phyloP scores from a whole-genome alignment of 768 basidiomycete species.

The Amanita pseudoporphyria region DNA sequence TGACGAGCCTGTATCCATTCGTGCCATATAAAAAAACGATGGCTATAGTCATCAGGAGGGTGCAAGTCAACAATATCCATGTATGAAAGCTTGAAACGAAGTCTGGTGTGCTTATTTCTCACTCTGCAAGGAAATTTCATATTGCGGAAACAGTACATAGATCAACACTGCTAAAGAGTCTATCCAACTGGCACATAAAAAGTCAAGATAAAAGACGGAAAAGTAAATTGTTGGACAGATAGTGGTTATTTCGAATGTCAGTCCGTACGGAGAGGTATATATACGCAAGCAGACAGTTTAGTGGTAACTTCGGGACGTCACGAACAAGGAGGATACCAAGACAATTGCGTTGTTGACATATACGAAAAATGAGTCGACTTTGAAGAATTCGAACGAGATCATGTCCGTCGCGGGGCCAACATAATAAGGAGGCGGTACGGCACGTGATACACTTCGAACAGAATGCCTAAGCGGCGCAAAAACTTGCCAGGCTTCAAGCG shows the following conservation, averaged over 20 bases:
- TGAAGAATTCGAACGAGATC: slow-evolving; percentile 41
- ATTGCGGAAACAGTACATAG: not conserved
- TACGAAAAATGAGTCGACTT: slow-evolving; percentile 11
- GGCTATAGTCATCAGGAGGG: slow-evolving; percentile 73
- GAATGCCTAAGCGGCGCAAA: slow-evolving; percentile 33
- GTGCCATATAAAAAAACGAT: slow-evolving; percentile 84
- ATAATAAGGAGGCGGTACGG: slow-evolving; percentile 44
- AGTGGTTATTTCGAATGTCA: slow-evolving; percentile 2
- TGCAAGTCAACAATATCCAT: slow-evolving; percentile 58
- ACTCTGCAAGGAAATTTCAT: not conserved
- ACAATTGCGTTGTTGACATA: slow-evolving; percentile 6
- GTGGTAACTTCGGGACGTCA: not conserved
- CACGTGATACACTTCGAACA: slow-evolving; percentile 50
- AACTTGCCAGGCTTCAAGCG: slow-evolving; percentile 15
- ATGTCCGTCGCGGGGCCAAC: slow-evolving; percentile 60
- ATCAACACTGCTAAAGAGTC: not conserved
- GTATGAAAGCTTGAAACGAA: not conserved
- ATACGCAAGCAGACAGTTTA: not conserved
- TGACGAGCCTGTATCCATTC: slow-evolving; percentile 71
- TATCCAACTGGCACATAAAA: not conserved
- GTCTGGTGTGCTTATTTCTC: not conserved
- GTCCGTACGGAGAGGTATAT: slow-evolving; percentile 5
- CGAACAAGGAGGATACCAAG: not conserved
- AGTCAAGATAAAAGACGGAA: not conserved
- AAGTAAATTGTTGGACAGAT: not conserved